Evolutionary conservation across 768 basidiomycete genomes (phyloP).

Genomic region (Arthromyces matolae): DNA sequence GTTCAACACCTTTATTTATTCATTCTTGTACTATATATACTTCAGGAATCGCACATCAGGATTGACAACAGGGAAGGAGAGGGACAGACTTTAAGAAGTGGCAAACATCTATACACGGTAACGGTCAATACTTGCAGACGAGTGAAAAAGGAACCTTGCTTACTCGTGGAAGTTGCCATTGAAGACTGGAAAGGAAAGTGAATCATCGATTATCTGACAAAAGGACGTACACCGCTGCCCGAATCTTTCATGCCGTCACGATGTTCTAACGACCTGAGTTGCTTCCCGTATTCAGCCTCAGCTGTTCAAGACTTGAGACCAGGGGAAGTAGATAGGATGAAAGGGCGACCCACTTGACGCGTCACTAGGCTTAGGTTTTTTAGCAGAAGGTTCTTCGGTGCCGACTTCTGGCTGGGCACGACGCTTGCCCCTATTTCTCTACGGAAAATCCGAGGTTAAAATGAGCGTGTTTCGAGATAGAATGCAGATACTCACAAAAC

Average conservation of each 20-base stretch:
- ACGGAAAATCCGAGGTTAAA: neutral
- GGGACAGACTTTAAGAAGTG: no score
- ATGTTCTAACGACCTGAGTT: constrained; percentile 34
- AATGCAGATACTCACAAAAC: constrained; percentile 24
- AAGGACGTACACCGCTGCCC: constrained; percentile 40
- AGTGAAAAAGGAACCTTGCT: neutral
- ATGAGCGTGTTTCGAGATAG: neutral
- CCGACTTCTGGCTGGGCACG: constrained; percentile 38
- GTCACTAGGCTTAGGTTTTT: constrained; percentile 36
- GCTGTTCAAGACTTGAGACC: no score
- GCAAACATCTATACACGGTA: neutral
- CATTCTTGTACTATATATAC: constrained; percentile 14
- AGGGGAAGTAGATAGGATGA: no score
- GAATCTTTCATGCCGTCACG: constrained; percentile 39
- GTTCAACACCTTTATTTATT: neutral
- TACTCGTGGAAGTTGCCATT: neutral
- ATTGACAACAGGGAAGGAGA: constrained; percentile 1
- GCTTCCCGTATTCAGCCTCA: constrained; percentile 35
- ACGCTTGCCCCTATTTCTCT: constrained; percentile 60
- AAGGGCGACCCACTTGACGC: constrained; percentile 28
- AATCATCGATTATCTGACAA: constrained; percentile 35
- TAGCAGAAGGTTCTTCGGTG: constrained; percentile 33
- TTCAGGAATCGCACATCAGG: neutral
- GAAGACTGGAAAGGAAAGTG: neutral
- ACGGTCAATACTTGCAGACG: neutral